Base-by-base conservation (phyloP, 2,329 filamentous ascomycete genomes). In the Cyphellophora attinorum region DNA sequence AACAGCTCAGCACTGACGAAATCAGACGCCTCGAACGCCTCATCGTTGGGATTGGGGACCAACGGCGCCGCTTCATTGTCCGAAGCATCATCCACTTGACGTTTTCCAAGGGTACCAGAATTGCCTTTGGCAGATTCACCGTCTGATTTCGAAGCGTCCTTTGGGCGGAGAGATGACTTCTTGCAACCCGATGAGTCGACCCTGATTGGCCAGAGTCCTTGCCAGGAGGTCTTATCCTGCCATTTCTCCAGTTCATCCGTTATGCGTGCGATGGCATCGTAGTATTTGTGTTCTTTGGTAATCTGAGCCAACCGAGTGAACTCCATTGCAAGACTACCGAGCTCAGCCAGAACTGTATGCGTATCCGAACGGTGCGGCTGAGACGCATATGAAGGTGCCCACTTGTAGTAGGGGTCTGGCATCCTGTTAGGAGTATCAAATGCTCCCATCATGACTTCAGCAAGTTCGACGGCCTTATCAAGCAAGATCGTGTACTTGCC, bases 391-490 rank as follows among this genome's bases (percentile, higher is more conserved):
- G 70, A 72, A 45, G 80, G 82, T 48, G 74, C 72, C 84, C 82
- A 94, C 42, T 70, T 64, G 59, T 89, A 93, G 58, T 79, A 86
- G 4, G 85, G 70, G 5, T 85, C 61, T 3, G 89, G 88, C 84
- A 96, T 93, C 48, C 85, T 77, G 56, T 96, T 95, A 1, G 88
- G 88, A 1, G 89, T 95, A 58, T 93, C 85, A 50, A 93, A 93
- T 3, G 81, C 73, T 34, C 80, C 77, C 64, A 88, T 85, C 19
- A 93, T 63, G 40, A 93, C 71, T 49, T 89, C 81, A 25, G 76
- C 85, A 16, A 91, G 71, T 58, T 89, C 80, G 21, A 80, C 68
- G 2, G 85, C 83, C 59, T 93, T 91, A 35, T 79, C 73, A 19
- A 93, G 67, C 8, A 93, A 66, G 15, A 81, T 65, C 13, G 69